Base-by-base conservation (phyloP, 2,329 filamentous ascomycete genomes). In the Periconia digitata region DNA sequence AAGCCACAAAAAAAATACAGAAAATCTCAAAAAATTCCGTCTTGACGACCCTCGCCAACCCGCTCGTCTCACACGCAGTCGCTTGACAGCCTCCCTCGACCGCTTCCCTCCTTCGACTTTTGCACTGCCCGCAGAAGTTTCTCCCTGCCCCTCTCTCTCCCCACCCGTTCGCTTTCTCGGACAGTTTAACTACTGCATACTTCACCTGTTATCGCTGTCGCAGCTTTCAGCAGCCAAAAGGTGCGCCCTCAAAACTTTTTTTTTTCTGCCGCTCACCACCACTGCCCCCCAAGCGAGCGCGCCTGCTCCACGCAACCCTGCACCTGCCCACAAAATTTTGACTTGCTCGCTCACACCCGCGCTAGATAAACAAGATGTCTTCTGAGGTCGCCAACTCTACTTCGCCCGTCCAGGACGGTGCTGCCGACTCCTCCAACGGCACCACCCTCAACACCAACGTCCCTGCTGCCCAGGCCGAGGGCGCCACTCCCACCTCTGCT, bases 401-500 rank as follows among this genome's bases (percentile, higher is more conserved):
- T 59, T 75, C 75, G 44, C 75, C 76, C 56, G 71, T 85, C 78
- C 79, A 84, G 76, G 89, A 94, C 71, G 86, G 81, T 75, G 89
- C 85, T 77, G 76, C 85, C 69, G 85, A 86, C 69, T 84, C 84
- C 74, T 81, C 86, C 64, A 81, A 79, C 69, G 78, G 75, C 67
- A 69, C 77, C 55, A 70, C 74, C 72, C 79, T 92, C 78, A 88
- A 92, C 78, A 92, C 90, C 75, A 85, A 83, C 71, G 84, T 88
- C 66, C 72, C 74, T 66, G 78, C 80, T 60, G 80, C 85, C 56
- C 82, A 85, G 63, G 80, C 80, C 58, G 84, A 87, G 66, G 84
- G 79, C 62, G 81, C 85, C 58, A 88, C 89, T 53, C 86, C 87
- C 62, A 84, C 78, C 76, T 87, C 90, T 57, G 79, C 83, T 55